Evolutionary conservation across 148 eudicot species (phyloP).

Genomic region (Persicaria maculosa): DNA sequence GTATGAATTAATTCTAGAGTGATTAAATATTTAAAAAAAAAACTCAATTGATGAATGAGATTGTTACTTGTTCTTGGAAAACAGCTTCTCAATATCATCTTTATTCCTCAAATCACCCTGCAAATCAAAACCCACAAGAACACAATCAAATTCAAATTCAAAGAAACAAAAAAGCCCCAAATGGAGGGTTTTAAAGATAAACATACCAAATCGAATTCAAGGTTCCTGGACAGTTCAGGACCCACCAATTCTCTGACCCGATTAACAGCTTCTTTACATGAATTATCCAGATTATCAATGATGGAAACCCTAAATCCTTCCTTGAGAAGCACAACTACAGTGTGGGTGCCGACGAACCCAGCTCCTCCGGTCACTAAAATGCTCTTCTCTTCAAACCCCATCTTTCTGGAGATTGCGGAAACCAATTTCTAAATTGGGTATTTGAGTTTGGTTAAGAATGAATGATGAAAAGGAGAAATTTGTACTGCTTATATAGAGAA

Average conservation of each 20-base stretch:
- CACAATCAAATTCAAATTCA: neutral
- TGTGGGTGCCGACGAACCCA: constrained; percentile 79
- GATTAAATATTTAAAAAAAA: neutral
- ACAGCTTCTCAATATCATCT: constrained; percentile 14
- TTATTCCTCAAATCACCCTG: constrained; percentile 16
- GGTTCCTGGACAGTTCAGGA: constrained; percentile 39
- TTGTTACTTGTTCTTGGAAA: constrained; percentile 6
- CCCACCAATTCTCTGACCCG: constrained; percentile 50
- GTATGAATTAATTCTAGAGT: neutral
- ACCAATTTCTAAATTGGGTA: neutral
- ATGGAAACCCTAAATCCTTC: constrained; percentile 58
- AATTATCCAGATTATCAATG: constrained; percentile 66
- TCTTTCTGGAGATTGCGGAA: neutral
- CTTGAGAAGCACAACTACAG: constrained; percentile 46
- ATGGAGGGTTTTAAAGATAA: neutral
- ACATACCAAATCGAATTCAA: constrained; percentile 53
- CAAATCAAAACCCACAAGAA: constrained; percentile 1
- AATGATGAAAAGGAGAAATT: neutral
- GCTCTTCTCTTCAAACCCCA: constrained; percentile 33
- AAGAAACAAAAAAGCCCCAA: neutral
- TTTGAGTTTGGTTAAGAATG: neutral
- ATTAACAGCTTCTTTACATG: constrained; percentile 50
- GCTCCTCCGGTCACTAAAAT: constrained; percentile 89
- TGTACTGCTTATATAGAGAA: neutral
- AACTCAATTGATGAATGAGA: neutral